Percentiles rank a stretch among this genome's conserved stretches.
These are phyloP conservation scores for Biscogniauxia sp. DNA, from an alignment of 2,329 filamentous ascomycete species.

Conservation along the genomic window DNA sequence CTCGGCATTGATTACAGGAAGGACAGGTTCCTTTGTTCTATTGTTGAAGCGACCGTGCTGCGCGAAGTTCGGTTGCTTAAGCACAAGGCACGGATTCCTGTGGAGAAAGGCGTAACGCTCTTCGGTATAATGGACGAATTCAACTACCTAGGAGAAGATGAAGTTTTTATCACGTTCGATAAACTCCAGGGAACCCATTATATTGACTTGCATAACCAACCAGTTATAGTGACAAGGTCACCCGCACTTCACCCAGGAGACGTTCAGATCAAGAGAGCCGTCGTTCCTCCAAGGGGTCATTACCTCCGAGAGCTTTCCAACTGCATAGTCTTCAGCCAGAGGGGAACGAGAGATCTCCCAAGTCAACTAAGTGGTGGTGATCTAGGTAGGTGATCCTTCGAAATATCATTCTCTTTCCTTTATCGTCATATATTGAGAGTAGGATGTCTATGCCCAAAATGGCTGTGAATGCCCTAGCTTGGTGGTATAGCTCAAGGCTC, in stretches of 20 bases:
- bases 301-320: slow-evolving; percentile 64
- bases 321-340: slow-evolving; percentile 74
- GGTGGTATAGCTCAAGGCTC: neutral
- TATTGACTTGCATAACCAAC: slow-evolving; percentile 36
- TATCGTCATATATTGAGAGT: neutral
- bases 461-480: neutral
- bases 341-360: slow-evolving; percentile 70
- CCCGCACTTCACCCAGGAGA: slow-evolving; percentile 82
- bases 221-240: slow-evolving; percentile 69
- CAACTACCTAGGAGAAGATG: slow-evolving; percentile 59
- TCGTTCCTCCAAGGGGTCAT: slow-evolving; percentile 58
- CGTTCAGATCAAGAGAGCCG: slow-evolving; percentile 63
- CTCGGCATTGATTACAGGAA: slow-evolving; percentile 63
- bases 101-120: slow-evolving; percentile 69
- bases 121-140: slow-evolving; percentile 87
- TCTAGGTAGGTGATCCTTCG: slow-evolving; percentile 44
- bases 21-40: slow-evolving; percentile 67
- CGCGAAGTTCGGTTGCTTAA: slow-evolving; percentile 72
- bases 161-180: slow-evolving; percentile 66
- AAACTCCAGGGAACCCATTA: slow-evolving; percentile 27
- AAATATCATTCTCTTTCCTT: neutral
- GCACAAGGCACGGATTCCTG: slow-evolving; percentile 72
- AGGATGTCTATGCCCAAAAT: neutral
- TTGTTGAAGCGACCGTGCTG: slow-evolving; percentile 70
- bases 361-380: slow-evolving; percentile 80